A percentile compares a stretch with the other conserved stretches of the same genome.
These are phyloP conservation scores for Trichoderma guizhouense DNA, from an alignment of 2,329 filamentous ascomycete species.

Conservation along the genomic window DNA sequence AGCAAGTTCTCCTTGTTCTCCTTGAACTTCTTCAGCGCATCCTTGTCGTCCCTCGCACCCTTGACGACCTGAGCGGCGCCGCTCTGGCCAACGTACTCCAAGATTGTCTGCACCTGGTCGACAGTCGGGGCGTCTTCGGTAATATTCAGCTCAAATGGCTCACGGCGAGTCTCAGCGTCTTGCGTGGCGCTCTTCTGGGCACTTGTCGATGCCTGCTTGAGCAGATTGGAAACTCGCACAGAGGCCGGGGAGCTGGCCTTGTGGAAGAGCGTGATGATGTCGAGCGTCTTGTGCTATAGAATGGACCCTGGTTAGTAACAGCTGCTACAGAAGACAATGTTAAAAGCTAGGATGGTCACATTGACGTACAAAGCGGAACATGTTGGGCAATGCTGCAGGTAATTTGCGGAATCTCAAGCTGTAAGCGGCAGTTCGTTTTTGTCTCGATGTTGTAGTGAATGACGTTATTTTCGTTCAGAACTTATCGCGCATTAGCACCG, in stretches of 20 bases:
- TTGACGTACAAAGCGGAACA: slow-evolving; percentile 27
- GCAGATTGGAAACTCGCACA: slow-evolving; percentile 65
- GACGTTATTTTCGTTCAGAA: slow-evolving; percentile 17
- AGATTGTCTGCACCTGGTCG: slow-evolving; percentile 78
- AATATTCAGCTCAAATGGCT: slow-evolving; percentile 82
- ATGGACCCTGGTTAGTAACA: background rate
- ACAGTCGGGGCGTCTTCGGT: slow-evolving; percentile 75
- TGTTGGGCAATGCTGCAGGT: slow-evolving; percentile 11
- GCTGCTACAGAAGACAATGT: background rate
- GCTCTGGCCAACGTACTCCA: slow-evolving; percentile 71
- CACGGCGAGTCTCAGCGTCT: slow-evolving; percentile 50
- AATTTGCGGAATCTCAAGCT: background rate
- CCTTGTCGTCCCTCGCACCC: slow-evolving; percentile 69
- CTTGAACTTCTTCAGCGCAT: slow-evolving; percentile 78
- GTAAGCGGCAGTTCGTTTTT: background rate
- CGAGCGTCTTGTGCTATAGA: slow-evolving; percentile 63
- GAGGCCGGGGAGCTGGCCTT: slow-evolving; percentile 72
- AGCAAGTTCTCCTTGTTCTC: slow-evolving; percentile 66
- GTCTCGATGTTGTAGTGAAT: background rate
- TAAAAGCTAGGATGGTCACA: background rate
- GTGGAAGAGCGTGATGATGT: slow-evolving; percentile 96
- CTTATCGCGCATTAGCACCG: background rate
- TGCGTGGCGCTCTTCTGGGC: slow-evolving; percentile 66
- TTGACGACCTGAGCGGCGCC: slow-evolving; percentile 62
- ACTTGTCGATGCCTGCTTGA: slow-evolving; percentile 76